Conservation (phyloP, 179 eudicot species). For the Spergularia azorica region DNA sequence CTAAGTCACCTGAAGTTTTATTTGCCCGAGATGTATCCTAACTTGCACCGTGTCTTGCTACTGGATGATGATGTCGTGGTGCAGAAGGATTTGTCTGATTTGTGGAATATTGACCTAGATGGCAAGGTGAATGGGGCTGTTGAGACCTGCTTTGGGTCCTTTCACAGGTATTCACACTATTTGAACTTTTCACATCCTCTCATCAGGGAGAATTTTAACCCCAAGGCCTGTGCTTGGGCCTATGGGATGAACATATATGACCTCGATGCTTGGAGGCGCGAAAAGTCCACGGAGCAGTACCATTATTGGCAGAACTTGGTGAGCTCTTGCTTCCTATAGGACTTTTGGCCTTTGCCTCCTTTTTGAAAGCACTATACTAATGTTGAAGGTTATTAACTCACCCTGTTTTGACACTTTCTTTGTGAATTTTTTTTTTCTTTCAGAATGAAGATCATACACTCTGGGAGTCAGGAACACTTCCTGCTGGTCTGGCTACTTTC, state of each 20-base stretch:
- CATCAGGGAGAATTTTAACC: conserved; percentile 70
- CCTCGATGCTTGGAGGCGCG: conserved; percentile 50
- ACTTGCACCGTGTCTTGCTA: conserved; percentile 61
- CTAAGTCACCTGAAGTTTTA: conserved; percentile 77
- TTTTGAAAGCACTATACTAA: too few species aligned
- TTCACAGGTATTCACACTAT: conserved; percentile 74
- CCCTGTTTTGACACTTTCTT: not conserved
- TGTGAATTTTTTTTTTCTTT: not conserved
- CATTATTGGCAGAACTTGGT: conserved; percentile 50
- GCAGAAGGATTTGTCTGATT: conserved; percentile 77
- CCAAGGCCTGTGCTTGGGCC: conserved; percentile 85
- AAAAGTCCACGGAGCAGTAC: conserved; percentile 45
- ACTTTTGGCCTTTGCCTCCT: not conserved
- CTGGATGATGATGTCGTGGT: conserved; percentile 85
- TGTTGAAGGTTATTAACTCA: not conserved
- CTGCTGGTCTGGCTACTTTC: conserved; percentile 72
- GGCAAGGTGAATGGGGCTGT: conserved; percentile 82
- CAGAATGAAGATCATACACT: conserved; percentile 67
- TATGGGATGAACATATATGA: conserved; percentile 81
- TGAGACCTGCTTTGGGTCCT: conserved; percentile 86
- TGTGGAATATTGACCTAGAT: conserved; percentile 70
- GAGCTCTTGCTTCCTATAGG: conserved; percentile 17
- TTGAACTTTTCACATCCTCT: conserved; percentile 80
- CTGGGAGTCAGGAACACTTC: conserved; percentile 74
- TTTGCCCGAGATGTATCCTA: conserved; percentile 81